Evolutionary conservation across 2,329 filamentous ascomycete species (phyloP), one percentile per base, ranked within the genome.

Genomic region (Diaporthe nobilis): DNA sequence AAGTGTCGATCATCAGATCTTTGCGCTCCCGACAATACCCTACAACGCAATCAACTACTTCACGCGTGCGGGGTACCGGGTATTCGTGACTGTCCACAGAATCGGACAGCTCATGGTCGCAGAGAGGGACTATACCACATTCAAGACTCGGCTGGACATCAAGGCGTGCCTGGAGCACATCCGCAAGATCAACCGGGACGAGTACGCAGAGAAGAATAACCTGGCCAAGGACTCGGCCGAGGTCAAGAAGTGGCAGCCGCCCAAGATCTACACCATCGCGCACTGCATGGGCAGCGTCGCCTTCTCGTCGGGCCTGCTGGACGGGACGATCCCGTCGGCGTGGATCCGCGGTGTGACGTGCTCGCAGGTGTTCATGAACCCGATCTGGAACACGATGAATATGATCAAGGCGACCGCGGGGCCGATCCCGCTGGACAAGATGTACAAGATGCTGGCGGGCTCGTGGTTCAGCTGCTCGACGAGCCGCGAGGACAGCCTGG

Each of bases 261-360:
- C 75, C 31, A 86, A 85, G 68, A 82, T 91, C 49, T 93, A 93
- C 81, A 87, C 87, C 4, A 86, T 93, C 49, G 87, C 88, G 1
- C 91, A 93, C 82, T 93, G 91, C 81, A 90, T 92, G 86, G 92
- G 91, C 37, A 89, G 89, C 58, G 90, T 93, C 0, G 89, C 91
- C 1, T 86, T 90, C 72, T 83, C 89, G 0, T 84, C 86, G 5
- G 91, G 90, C n/a, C 84, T 93, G 1, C 86, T 93, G 1, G 90
- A 92, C 80, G 91, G 91, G 51, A 90, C 88, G 0, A 90, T 93
- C 71, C 89, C 90, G 0, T 78, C 87, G 0, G 81, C 81, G 55
- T 92, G 90, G 90, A 86, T 93, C 78, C 82, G 85, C 25, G 91
- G 91, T 25, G 84, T 93, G 72, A 88, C 88, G 0, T 88, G 87